phyloP scores from a whole-genome alignment of 1,284 basidiomycete species.

The Lentinula novae-zelandiae region DNA sequence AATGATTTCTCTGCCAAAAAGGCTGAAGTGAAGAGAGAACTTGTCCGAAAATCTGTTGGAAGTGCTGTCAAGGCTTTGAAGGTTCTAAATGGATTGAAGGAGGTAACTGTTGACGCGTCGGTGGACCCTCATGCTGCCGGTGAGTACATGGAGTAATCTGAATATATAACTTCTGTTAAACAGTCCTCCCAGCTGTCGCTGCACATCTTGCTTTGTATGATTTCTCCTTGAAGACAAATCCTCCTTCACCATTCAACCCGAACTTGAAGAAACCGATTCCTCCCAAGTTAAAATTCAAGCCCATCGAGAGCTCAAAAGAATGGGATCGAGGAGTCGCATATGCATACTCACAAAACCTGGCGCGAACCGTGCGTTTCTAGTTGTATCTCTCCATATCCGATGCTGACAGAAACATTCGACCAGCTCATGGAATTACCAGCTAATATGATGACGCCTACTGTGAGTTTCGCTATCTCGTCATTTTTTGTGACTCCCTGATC shows the following conservation, averaged over 20 bases:
- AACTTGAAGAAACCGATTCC: constrained; percentile 43
- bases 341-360: constrained; percentile 80
- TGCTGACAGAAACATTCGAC: neutral
- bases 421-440: constrained; percentile 83
- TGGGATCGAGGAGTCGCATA: constrained; percentile 76
- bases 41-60: constrained; percentile 64
- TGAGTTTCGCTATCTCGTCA: constrained; percentile 23
- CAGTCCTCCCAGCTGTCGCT: constrained; percentile 55
- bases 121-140: constrained; percentile 73
- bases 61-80: constrained; percentile 65
- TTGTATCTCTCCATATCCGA: constrained; percentile 1
- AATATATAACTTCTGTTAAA: neutral
- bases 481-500: neutral
- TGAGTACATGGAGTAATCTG: constrained; percentile 24
- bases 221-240: constrained; percentile 73
- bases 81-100: constrained; percentile 53
- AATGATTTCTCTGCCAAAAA: constrained; percentile 50
- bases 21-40: constrained; percentile 51
- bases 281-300: constrained; percentile 44
- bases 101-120: constrained; percentile 59
- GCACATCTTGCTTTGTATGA: constrained; percentile 71
- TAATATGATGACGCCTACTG: constrained; percentile 80
- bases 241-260: constrained; percentile 56
- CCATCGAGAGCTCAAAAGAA: constrained; percentile 43
- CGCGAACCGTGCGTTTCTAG: constrained; percentile 56